Base-by-base conservation (phyloP, 441 rosid genomes). In the Dalechampia spathulata region DNA sequence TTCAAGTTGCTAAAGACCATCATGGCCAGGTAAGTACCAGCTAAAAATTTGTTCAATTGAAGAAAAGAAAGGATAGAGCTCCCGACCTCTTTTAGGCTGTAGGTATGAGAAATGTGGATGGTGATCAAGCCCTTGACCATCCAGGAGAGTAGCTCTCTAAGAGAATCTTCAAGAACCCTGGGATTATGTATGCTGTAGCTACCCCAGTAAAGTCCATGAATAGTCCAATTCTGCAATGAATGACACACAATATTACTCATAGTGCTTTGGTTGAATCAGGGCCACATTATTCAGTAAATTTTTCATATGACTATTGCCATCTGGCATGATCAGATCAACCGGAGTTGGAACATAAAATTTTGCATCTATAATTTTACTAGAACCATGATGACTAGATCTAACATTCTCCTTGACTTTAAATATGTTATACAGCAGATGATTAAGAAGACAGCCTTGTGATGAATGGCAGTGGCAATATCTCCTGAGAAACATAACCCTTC, bases 151-250 rank as follows among this genome's bases (percentile, higher is more conserved):
- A 87, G 80, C 73, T 86, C 97, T 51, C 26, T 74, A 16, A 85
- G 55, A 49, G 97, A 89, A 62, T 83, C 92, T 68, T 78, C 75
- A 20, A 89, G 86, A 32, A 89, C 81, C 52, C 1, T 58, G 0
- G 96, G 92, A 38, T 45, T 77, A 65, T 89, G 88, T 59, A 76
- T 67, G 27, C 39, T 69, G 71, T 89, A 75, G 83, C 97, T 87
- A 19, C 96, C 97, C 97, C 97, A 86, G 71, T 86, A 89, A 58
- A 92, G 92, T 66, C 99, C 99, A 59, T 92, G 99, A 49, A 92
- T 77, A 0, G 99, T 85, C 96, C 99, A 92, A 75, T 92, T 92
- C 99, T 89, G 75, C 27, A 68, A 7, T 56, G 61, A 19, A 26
- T 10, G 44, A 9, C 46, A 22, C 15, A 27, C 43, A 16, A 25